Percentiles rank a stretch among this genome's conserved stretches.
These are phyloP conservation scores for Bisporella sp. DNA, from an alignment of 2,329 filamentous ascomycete species.

Conservation along the genomic window DNA sequence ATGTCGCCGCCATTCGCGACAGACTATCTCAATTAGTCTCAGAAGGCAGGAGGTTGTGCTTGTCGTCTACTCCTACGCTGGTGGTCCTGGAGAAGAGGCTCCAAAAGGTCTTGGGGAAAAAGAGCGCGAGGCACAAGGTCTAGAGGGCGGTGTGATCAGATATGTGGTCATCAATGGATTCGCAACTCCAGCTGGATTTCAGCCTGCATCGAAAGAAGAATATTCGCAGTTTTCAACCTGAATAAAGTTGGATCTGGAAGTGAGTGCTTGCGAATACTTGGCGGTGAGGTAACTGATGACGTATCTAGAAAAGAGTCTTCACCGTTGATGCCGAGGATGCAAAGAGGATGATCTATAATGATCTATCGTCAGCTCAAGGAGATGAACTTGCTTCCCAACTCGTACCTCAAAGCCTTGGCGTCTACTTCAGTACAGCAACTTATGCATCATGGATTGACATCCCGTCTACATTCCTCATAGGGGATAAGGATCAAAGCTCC, in stretches of 20 bases:
- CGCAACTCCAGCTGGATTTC: slow-evolving; percentile 12
- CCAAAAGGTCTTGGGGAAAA: slow-evolving; percentile 18
- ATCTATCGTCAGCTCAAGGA: slow-evolving; percentile 30
- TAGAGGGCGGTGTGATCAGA: slow-evolving; percentile 31
- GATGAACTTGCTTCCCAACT: slow-evolving; percentile 31
- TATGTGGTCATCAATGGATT: slow-evolving; percentile 33
- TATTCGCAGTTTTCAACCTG: slow-evolving; percentile 28
- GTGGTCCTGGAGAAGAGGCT: slow-evolving; percentile 18
- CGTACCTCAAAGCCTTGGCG: slow-evolving; percentile 29
- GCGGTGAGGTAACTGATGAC: slow-evolving; percentile 9
- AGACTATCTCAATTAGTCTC: slow-evolving; percentile 26
- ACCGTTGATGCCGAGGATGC: slow-evolving; percentile 26
- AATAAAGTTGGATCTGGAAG: slow-evolving; percentile 27
- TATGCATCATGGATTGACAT: slow-evolving; percentile 15
- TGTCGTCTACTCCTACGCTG: slow-evolving; percentile 20
- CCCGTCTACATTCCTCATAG: slow-evolving; percentile 5
- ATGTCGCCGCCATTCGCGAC: slow-evolving; percentile 30
- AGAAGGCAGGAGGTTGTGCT: slow-evolving; percentile 25
- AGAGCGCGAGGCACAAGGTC: slow-evolving; percentile 23
- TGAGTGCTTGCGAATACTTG: slow-evolving; percentile 5
- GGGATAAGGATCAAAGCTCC: slow-evolving; percentile 1
- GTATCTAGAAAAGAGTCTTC: slow-evolving; percentile 24
- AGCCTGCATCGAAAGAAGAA: slow-evolving; percentile 12
- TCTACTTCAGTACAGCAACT: slow-evolving; percentile 9
- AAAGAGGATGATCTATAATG: slow-evolving; percentile 36